Base-by-base conservation (phyloP, 176 grass and related monocot genomes). In the Saccharum officinarum region DNA sequence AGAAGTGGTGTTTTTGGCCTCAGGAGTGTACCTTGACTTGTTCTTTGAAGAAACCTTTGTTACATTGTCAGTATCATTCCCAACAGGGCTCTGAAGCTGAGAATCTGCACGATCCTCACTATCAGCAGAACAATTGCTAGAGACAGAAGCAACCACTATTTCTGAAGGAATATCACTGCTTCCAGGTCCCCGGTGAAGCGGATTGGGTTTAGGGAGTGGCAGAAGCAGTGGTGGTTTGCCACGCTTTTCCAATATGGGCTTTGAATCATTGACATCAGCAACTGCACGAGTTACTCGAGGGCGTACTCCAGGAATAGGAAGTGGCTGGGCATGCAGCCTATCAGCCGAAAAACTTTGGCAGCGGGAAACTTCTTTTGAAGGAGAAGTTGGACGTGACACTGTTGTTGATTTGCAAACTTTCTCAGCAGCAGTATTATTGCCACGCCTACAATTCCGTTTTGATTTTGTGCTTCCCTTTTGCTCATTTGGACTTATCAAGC, bases 321-420 rank as follows among this genome's bases (percentile, higher is more conserved):
- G 97, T 73, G 93, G 97, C 20, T 94, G 97, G 41, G 93, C 71
- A 84, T 78, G 82, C 12, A 76, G 78, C 49, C 93, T 93, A 61
- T 86, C 90, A 78, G 86, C 90, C 2, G 92, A 92, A 83, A 98
- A 98, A 80, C 97, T 98, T 89, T 96, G 97, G 83, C 97, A 98
- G 78, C 97, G 93, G 62, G 93, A 90, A 64, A 96, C 97, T 85
- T 95, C 85, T 85, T 83, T 95, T 31, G 91, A 94, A 16, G 97
- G 97, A 39, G 97, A 98, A 81, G 97, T 95, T 74, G 93, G 50
- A 15, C 93, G 89, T 84, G 97, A 98, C 59, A 94, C 92, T 78
- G 91, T 89, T 28, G 91, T 94, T 52, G 97, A 98, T 87, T 72
- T 90, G 81, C 86, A 95, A 12, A 90, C 92, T 80, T 95, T 98